Base-by-base conservation (phyloP, 805 yeast genomes). In the Suhomyces pyralidae region DNA sequence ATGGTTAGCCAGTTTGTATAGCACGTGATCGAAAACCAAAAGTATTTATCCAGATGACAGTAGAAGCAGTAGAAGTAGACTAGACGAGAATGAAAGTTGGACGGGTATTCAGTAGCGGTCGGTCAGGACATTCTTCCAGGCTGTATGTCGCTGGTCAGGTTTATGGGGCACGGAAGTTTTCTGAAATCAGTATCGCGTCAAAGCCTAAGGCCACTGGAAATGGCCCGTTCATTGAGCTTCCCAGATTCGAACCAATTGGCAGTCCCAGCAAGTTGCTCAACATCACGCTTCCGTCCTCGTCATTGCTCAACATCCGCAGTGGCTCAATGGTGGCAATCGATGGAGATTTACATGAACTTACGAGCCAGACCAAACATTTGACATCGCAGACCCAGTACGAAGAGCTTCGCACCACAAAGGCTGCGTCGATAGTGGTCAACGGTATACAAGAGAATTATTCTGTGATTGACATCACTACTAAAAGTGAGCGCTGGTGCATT, bases 211-310 rank as follows among this genome's bases (percentile, higher is more conserved):
- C 69, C 3, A 73, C 81, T 0, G 81, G 80, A 0, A 61, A 60
- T 15, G 82, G 81, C 1, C 80, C 81, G 7, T 78, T 77, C 57
- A 68, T 70, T 24, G 80, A 76, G 52, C 65, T 78, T 7, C 77
- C 79, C 3, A 53, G 59, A 9, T 79, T 76, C 57, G 68, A 67
- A 40, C 73, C 79, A 3, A 54, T 78, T 12, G 83, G 82, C 2
- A 50, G 55, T 12, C 69, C 74, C 4, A 60, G 67, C 20, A 65
- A 71, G 50, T 54, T 80, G 40, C 61, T 80, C 47, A 77, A 73
- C 54, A 71, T 80, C 44, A 71, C 70, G 40, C 54, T 80, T 30
- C 83, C 83, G 2, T 67, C 72, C 28, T 68, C 77, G 4, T 65
- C 78, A 1, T 66, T 64, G 20, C 54, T 78, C 40, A 69, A 67